phyloP scores from a whole-genome alignment of 208 protist species.

The Zelonia costaricensis region DNA sequence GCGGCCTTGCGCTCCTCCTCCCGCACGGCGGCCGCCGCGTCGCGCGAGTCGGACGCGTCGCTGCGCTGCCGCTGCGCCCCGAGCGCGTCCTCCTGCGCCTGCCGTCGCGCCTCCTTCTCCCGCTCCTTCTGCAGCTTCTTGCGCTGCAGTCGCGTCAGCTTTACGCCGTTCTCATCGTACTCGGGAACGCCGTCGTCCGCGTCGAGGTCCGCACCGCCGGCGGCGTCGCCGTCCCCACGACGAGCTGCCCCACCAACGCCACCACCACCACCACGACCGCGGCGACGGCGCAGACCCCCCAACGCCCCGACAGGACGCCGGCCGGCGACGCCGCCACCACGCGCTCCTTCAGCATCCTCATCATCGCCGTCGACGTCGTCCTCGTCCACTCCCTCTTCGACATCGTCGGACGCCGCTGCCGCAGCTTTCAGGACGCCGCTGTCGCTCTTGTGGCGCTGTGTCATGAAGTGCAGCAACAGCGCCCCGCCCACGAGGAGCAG shows the following conservation, averaged over 20 bases:
- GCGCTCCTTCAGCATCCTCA: background rate
- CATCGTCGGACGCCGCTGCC: background rate
- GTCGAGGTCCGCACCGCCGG: constrained; percentile 18
- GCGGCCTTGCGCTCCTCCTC: constrained; percentile 35
- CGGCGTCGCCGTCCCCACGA: constrained; percentile 2
- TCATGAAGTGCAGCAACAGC: constrained; percentile 8
- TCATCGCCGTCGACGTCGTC: background rate
- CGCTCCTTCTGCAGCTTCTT: constrained; percentile 65
- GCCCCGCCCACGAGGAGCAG: constrained; percentile 6
- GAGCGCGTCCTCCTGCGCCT: constrained; percentile 34
- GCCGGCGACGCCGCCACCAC: background rate
- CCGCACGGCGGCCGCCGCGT: constrained; percentile 23
- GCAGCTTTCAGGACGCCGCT: background rate
- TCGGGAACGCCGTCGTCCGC: constrained; percentile 4
- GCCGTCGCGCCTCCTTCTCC: constrained; percentile 49
- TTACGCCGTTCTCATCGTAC: constrained; percentile 16
- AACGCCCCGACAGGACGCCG: background rate
- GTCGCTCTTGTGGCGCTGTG: constrained; percentile 8
- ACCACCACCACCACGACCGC: constrained; percentile 1
- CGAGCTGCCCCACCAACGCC: background rate
- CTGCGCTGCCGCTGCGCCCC: constrained; percentile 32
- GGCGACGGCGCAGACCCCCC: constrained; percentile 3
- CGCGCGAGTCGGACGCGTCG: constrained; percentile 5
- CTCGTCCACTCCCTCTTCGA: background rate
- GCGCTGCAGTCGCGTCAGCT: constrained; percentile 57